Percentiles rank a stretch among this genome's conserved stretches.
phyloP scores from a whole-genome alignment of 768 basidiomycete genomes.

The Auricularia sp. region DNA sequence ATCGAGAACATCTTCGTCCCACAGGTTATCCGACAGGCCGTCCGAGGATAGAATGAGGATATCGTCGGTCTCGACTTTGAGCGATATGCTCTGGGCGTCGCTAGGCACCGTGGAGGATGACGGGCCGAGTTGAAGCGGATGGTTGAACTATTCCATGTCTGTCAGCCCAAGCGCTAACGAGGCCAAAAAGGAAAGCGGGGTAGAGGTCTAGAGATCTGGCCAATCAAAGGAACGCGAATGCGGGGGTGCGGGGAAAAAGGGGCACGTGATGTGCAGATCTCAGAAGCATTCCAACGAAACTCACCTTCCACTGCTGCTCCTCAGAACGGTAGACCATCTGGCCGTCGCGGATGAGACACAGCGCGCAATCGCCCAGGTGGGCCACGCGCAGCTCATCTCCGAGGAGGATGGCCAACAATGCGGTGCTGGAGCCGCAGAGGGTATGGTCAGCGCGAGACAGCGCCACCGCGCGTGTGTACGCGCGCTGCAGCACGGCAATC shows the following conservation, averaged over 20 bases:
- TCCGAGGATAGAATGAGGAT: conserved; percentile 76
- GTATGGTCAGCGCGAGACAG: conserved; percentile 26
- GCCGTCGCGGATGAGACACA: conserved; percentile 65
- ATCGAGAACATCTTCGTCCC: conserved; percentile 81
- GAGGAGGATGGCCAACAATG: conserved; percentile 28
- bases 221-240: conserved; percentile 13
- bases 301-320: conserved; percentile 86
- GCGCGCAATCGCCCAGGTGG: conserved; percentile 81
- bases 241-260: background rate
- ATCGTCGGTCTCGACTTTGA: conserved; percentile 61
- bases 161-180: conserved; percentile 20
- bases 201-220: conserved; percentile 21
- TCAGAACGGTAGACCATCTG: conserved; percentile 76
- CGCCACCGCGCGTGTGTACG: conserved; percentile 32
- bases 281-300: conserved; percentile 15
- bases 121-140: conserved; percentile 56
- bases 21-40: conserved; percentile 77
- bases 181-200: background rate
- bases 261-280: background rate
- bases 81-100: conserved; percentile 57
- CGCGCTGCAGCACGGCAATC: conserved; percentile 32
- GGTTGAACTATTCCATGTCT: conserved; percentile 36
- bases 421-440: conserved; percentile 32
- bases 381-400: conserved; percentile 70
- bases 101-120: conserved; percentile 48